Percentiles rank a stretch among this genome's conserved stretches.
These are phyloP conservation scores for Entomortierella parvispora DNA, from an alignment of 192 early-diverging fungal genomes.

Conservation along the genomic window DNA sequence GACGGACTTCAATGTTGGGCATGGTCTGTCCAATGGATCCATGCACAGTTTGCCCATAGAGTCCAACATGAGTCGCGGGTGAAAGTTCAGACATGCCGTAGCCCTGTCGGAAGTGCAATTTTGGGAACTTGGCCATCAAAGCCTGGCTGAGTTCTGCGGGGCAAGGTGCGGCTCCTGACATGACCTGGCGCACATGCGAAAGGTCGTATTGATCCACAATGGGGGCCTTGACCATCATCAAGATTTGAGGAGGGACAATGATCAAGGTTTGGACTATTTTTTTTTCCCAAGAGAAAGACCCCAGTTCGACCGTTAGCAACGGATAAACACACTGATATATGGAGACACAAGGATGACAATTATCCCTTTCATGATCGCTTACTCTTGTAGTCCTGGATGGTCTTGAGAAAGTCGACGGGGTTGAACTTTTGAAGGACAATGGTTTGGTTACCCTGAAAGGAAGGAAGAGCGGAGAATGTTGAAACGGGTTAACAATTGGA, in stretches of 20 bases:
- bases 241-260: constrained; percentile 75
- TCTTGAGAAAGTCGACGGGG: constrained; percentile 59
- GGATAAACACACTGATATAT: not conserved
- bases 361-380: not conserved
- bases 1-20: constrained; percentile 75
- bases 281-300: not conserved
- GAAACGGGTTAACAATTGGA: not conserved
- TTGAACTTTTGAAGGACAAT: constrained; percentile 75
- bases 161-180: constrained; percentile 78
- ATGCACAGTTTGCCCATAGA: constrained; percentile 36
- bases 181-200: constrained; percentile 56
- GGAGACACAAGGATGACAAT: not conserved
- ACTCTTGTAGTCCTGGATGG: constrained; percentile 65
- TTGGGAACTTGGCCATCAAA: constrained; percentile 42
- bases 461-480: constrained; percentile 19
- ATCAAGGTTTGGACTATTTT: constrained; percentile 35
- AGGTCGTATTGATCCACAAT: constrained; percentile 72
- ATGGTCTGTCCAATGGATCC: constrained; percentile 78
- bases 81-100: constrained; percentile 80
- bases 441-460: constrained; percentile 54
- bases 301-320: not conserved
- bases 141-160: constrained; percentile 53
- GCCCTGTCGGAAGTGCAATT: constrained; percentile 60
- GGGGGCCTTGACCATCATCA: constrained; percentile 73
- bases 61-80: constrained; percentile 57